A percentile compares a stretch with the other conserved stretches of the same genome.
Conservation (phyloP, 2,329 filamentous ascomycete species). For the Alternaria sp. region DNA sequence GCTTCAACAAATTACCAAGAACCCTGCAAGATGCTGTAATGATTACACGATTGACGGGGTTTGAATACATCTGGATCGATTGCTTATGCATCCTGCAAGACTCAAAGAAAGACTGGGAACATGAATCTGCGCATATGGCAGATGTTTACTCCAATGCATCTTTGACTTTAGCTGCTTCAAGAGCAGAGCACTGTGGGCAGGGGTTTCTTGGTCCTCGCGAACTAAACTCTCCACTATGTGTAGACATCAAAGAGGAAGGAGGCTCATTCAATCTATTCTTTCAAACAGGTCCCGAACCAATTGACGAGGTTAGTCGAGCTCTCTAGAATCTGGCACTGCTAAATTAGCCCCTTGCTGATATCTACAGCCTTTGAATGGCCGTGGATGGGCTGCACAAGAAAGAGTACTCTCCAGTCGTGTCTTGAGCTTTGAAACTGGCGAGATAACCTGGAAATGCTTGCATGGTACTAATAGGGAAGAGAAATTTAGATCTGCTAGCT, state of each 20-base stretch:
- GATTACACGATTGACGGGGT: rapidly evolving
- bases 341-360: not conserved
- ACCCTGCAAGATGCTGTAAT: not conserved
- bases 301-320: not conserved
- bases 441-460: not conserved
- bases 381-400: not conserved
- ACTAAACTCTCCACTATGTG: too few relatives aligned
- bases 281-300: not conserved
- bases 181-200: not conserved
- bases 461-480: too few relatives aligned
- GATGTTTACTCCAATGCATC: not conserved
- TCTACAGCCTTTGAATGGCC: not conserved
- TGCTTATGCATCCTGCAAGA: not conserved
- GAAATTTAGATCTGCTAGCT: too few relatives aligned
- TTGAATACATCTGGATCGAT: not conserved
- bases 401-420: not conserved
- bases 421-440: not conserved
- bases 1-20: rapidly evolving
- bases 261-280: not conserved
- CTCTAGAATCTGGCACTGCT: not conserved
- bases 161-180: not conserved
- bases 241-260: too few relatives aligned
- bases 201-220: not conserved
- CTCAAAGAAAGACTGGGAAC: not conserved
- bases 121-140: not conserved